A percentile compares a stretch with the other conserved stretches of the same genome.
These are phyloP conservation scores for Gossypioides kirkii DNA, from an alignment of 345 rosid species.

Conservation along the genomic window DNA sequence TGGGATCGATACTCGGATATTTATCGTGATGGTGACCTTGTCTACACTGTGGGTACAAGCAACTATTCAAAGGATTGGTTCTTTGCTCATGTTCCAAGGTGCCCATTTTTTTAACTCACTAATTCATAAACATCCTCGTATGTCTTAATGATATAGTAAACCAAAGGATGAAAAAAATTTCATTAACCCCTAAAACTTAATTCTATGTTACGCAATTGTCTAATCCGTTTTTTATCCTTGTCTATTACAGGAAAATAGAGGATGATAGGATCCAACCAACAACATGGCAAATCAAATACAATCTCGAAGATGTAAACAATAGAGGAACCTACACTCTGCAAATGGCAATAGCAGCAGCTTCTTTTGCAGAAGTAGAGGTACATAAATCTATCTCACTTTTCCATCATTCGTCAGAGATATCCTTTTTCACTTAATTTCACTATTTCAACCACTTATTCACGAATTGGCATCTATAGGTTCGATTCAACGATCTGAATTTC, in stretches of 20 bases:
- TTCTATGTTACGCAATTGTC: no score
- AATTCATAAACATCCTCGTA: background rate
- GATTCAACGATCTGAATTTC: constrained; percentile 35
- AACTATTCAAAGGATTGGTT: constrained; percentile 62
- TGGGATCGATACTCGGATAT: constrained; percentile 62
- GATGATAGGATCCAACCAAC: constrained; percentile 32
- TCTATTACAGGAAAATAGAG: constrained; percentile 31
- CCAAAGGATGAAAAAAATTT: no score
- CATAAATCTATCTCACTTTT: background rate
- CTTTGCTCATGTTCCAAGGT: constrained; percentile 81
- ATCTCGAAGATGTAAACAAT: constrained; percentile 25
- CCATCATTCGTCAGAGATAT: background rate
- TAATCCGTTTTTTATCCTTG: background rate
- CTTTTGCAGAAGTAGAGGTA: constrained; percentile 43
- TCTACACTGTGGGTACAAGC: constrained; percentile 37
- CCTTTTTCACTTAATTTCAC: background rate
- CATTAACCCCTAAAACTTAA: no score
- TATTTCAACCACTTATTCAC: background rate
- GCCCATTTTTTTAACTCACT: background rate
- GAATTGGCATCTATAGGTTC: constrained; percentile 32
- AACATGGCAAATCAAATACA: constrained; percentile 64
- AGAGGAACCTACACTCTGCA: constrained; percentile 52
- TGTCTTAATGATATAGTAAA: no score
- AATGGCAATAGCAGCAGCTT: constrained; percentile 72
- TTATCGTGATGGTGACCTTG: constrained; percentile 48